Base-by-base conservation (phyloP, 1,284 basidiomycete species). In the Tilletiaria anomala region DNA sequence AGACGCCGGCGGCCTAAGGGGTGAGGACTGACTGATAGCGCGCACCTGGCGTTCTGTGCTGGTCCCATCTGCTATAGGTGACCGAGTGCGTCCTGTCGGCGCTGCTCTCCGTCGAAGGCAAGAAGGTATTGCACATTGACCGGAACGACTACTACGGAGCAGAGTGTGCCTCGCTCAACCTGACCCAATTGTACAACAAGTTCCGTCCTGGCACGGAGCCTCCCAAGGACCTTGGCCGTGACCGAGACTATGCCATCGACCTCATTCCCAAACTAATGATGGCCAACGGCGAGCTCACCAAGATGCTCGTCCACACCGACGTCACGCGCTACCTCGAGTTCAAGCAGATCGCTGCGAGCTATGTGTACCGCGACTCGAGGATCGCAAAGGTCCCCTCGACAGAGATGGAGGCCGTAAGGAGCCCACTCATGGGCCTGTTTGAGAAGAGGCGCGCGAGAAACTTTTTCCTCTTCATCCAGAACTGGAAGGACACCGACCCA, bases 41-140 rank as follows among this genome's bases (percentile, higher is more conserved):
- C n/a, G n/a, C n/a, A n/a, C n/a, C n/a, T n/a, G n/a, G n/a, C n/a
- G n/a, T n/a, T n/a, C n/a, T n/a, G n/a, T n/a, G n/a, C n/a, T n/a
- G n/a, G n/a, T n/a, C n/a, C n/a, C n/a, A n/a, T n/a, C n/a, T n/a
- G n/a, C n/a, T n/a, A n/a, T n/a, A n/a, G n/a, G n/a, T n/a, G n/a
- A n/a, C 34, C 42, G 93, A 99, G 71, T 97, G 93, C 72, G 89
- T 97, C 68, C 78, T 99, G 85, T 51, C 74, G 89, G 67, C 76
- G 16, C 53, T 66, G 17, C 46, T 99, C 58, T 97, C 91, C 21
- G 91, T 97, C 45, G 91, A 96, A 66, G 91, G 91, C 59, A 94
- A 97, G 76, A 99, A 97, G 75, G 93, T 99, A 54, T 79, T 99
- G 33, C 93, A 99, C 72, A 96, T 99, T 78, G 93, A 99, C 72